Evolutionary conservation across 2,329 filamentous ascomycete genomes (phyloP).

Genomic region (Ceratocystis harringtonii): DNA sequence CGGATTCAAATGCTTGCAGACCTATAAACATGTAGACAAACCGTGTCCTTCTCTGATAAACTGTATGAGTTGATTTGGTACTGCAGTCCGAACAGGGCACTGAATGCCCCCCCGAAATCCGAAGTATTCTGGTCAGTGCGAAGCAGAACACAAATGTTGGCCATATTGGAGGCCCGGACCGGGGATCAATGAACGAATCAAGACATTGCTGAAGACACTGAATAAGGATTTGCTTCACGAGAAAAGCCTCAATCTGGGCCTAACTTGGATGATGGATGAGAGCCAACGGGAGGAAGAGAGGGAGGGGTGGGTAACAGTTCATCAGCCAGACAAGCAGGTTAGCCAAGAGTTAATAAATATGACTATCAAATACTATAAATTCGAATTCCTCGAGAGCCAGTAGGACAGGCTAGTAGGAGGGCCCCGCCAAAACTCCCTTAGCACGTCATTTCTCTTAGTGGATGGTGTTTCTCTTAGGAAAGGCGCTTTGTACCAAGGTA

Average conservation of each 20-base stretch:
- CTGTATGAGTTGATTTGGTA: slow-evolving; percentile 3
- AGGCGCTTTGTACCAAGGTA: not conserved
- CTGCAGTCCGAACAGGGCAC: not conserved
- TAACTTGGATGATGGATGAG: not conserved
- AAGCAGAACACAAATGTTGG: not conserved
- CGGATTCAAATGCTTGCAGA: no score
- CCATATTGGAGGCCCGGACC: not conserved
- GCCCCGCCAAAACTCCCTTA: slow-evolving; percentile 4
- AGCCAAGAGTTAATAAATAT: not conserved
- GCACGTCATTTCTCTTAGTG: slow-evolving; percentile 11
- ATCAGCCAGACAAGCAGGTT: no score
- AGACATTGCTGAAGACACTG: not conserved
- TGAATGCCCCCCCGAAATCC: not conserved
- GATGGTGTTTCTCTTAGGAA: not conserved
- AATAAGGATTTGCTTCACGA: not conserved
- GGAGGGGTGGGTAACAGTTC: not conserved
- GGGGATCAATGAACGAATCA: not conserved
- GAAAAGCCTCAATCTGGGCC: not conserved
- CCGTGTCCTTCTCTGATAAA: not conserved
- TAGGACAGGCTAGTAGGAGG: not conserved
- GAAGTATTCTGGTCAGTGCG: not conserved
- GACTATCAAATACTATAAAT: not conserved
- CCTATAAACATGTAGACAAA: not conserved
- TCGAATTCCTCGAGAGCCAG: not conserved
- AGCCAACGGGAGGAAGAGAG: not conserved